Evolutionary conservation across 768 basidiomycete species (phyloP), one percentile per base, ranked within the genome.

Genomic region (Pleurotus cornucopiae): DNA sequence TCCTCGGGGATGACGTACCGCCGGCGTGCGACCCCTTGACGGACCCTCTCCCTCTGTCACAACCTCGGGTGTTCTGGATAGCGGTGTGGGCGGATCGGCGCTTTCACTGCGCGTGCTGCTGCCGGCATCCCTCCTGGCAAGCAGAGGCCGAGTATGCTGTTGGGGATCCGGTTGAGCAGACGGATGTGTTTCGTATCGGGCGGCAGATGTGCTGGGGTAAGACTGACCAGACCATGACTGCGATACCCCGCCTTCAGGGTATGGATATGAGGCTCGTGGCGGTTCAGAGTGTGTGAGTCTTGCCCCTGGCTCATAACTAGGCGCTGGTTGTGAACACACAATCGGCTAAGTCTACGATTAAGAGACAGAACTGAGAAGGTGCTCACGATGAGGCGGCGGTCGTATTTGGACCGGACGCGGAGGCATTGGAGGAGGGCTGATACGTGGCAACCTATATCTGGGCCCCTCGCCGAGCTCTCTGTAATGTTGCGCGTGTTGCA

Each of bases 401-500:
- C 23, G 51, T 20, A 39, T 40, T 39, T 40, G 51, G 21, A 37
- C 21, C 18, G 51, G n/a, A 16, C 25, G 39, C 16, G 34, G 51
- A 25, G 13, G 16, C 12, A 43, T 51, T 47, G 23, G 49, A 14
- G 57, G 53, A 52, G 43, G 25, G 13, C n/a, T 55, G 48, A 21
- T 54, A 49, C 34, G 39, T 46, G 43, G 49, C 49, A 20, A 46
- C 30, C 38, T 46, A 45, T 56, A 55, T 7, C 57, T 39, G 49
- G 46, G 60, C 62, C 45, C 56, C 58, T 52, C 62, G 54, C 18
- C 53, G 49, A 39, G 43, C 37, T 30, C 59, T 66, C 64, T 39
- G 58, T 58, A 18, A 58, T 46, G 61, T 44, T n/a, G 60, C 49
- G 14, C 21, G 46, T 59, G 67, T 57, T 63, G 60, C 58, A 73